Percentiles rank a stretch among this genome's conserved stretches.
Conservation (phyloP, 2,329 filamentous ascomycete genomes). For the Aspergillus novoparasiticus region DNA sequence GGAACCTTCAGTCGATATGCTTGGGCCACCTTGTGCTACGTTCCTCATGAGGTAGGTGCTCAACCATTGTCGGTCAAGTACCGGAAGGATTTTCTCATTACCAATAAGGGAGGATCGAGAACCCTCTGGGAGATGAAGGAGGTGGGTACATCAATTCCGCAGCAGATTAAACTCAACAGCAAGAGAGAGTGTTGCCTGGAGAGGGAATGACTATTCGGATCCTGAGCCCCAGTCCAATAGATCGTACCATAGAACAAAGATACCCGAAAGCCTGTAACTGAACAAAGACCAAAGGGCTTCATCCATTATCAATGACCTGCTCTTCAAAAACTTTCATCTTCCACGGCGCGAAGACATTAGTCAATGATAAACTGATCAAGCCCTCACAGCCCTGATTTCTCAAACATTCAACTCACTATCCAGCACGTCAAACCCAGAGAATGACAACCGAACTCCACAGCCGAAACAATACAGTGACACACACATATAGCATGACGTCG, state of each 20-base stretch:
- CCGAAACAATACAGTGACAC: constrained; percentile 1
- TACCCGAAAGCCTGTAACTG: neutral
- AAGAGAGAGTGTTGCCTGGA: neutral
- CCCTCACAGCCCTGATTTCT: neutral
- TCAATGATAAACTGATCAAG: neutral
- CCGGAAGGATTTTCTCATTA: neutral
- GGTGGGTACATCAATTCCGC: constrained; percentile 1
- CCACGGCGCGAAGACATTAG: neutral
- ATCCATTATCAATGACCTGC: too few species aligned
- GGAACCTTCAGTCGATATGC: neutral
- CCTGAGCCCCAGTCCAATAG: neutral
- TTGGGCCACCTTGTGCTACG: neutral
- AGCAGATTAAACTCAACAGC: constrained; percentile 2
- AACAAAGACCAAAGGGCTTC: neutral
- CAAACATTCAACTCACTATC: neutral
- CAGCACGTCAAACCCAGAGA: neutral
- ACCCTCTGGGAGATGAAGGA: neutral
- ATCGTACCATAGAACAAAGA: constrained; percentile 5
- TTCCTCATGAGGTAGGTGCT: neutral
- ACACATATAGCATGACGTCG: neutral
- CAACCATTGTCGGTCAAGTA: neutral
- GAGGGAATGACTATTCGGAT: neutral
- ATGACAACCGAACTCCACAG: neutral
- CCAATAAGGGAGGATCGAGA: neutral
- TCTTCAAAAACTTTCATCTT: neutral